A percentile compares a stretch with the other conserved stretches of the same genome.
These are phyloP conservation scores for Auriscalpium microsporum DNA, from an alignment of 768 basidiomycete species.

Conservation along the genomic window DNA sequence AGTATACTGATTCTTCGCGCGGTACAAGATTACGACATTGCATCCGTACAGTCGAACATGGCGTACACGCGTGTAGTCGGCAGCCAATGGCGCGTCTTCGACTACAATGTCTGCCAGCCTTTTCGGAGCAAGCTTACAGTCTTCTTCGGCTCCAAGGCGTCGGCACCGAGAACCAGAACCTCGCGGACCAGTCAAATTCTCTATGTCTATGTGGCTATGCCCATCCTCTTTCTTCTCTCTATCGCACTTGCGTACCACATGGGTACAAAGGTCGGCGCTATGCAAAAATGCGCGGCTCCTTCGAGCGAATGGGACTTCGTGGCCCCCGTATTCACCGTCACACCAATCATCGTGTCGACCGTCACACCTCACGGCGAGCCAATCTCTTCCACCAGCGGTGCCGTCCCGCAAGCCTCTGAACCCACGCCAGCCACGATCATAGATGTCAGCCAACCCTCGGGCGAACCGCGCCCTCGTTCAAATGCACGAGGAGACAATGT, in stretches of 20 bases:
- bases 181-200: neutral
- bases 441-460: slow-evolving; percentile 8
- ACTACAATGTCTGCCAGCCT: slow-evolving; percentile 30
- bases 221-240: slow-evolving; percentile 23
- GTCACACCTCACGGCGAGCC: too few relatives aligned
- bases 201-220: slow-evolving; percentile 11
- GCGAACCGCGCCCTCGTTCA: slow-evolving; percentile 20
- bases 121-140: slow-evolving; percentile 31
- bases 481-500: slow-evolving; percentile 10
- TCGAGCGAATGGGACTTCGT: slow-evolving; percentile 4
- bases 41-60: slow-evolving; percentile 46
- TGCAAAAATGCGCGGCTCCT: slow-evolving; percentile 20
- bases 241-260: slow-evolving; percentile 19
- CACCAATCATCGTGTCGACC: slow-evolving; percentile 26
- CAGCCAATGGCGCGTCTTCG: slow-evolving; percentile 41
- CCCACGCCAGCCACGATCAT: slow-evolving; percentile 10
- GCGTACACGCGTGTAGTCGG: slow-evolving; percentile 35
- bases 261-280: slow-evolving; percentile 21
- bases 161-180: neutral
- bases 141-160: slow-evolving; percentile 28
- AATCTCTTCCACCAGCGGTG: neutral
- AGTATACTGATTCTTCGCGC: neutral
- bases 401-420: neutral
- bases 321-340: slow-evolving; percentile 26
- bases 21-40: slow-evolving; percentile 35